Percentiles rank a stretch among this genome's conserved stretches.
Evolutionary conservation across 1,139 yeast species (phyloP).

Genomic region (Yamadazyma membranifaciens): DNA sequence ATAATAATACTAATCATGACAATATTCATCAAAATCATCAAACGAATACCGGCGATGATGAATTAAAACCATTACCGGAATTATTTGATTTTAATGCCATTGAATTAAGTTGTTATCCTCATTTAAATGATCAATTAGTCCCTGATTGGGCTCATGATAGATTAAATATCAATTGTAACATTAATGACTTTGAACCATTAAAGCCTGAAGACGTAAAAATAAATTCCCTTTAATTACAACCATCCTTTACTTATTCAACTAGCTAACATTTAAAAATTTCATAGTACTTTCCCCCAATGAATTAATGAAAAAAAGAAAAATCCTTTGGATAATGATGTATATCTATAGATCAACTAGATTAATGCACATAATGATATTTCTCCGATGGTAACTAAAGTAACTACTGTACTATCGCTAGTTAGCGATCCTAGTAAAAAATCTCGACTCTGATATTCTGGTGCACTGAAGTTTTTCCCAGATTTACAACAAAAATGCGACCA

Average conservation of each 20-base stretch:
- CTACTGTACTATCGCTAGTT: too few relatives aligned
- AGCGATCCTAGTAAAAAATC: too few relatives aligned
- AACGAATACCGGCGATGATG: conserved; percentile 33
- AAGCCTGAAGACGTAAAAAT: conserved; percentile 14
- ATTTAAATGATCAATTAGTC: conserved; percentile 33
- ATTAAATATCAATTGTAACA: conserved; percentile 14
- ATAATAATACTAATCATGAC: conserved; percentile 22
- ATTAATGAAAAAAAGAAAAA: not conserved
- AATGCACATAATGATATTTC: conserved; percentile 4
- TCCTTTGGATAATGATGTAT: not conserved
- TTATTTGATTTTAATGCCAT: conserved; percentile 51
- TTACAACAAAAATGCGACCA: too few relatives aligned
- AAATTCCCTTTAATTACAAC: conserved; percentile 5
- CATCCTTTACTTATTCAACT: too few relatives aligned
- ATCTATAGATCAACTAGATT: conserved; percentile 4
- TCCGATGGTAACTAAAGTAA: too few relatives aligned
- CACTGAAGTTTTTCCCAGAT: too few relatives aligned
- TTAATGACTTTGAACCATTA: conserved; percentile 15
- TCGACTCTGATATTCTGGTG: too few relatives aligned
- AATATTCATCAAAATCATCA: not conserved
- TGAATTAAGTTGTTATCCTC: conserved; percentile 42
- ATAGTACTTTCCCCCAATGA: not conserved
- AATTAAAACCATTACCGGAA: conserved; percentile 41
- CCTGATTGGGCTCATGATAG: conserved; percentile 37
- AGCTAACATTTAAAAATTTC: too few relatives aligned